Evolutionary conservation across 345 rosid genomes (phyloP), one percentile per base, ranked within the genome.

Genomic region (Hypericum androsaemum): DNA sequence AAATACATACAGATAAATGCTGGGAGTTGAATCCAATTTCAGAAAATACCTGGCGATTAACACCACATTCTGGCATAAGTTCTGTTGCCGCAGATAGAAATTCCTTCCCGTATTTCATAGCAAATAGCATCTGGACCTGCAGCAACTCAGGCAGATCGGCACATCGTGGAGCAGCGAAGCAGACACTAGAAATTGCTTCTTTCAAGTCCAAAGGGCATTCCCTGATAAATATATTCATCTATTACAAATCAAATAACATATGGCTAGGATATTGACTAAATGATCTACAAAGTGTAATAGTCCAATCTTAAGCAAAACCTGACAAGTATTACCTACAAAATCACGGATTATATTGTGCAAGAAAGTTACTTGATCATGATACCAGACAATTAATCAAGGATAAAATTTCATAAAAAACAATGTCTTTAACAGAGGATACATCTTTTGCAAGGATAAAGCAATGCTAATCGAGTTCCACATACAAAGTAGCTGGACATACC

Each of bases 91-190:
- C 97, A 41, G 94, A 66, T 41, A 85, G 81, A 61, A 92, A 92
- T 63, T 92, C 97, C 59, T 71, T 88, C 12, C 98, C 97, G 38
- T 92, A 92, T 66, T 92, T 92, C 53, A 81, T 50, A 35, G 74
- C 78, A 73, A 92, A 92, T 9, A 77, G 77, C 63, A 88, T 73
- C 63, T 92, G 98, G 52, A 81, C 95, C 75, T 92, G 98, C 64
- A 72, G 81, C 78, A 92, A 64, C 77, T 92, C 98, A 12, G 73
- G 77, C 69, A 92, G 73, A 64, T 92, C 98, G 5, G 95, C 89
- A 72, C 98, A 92, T 80, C 97, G 80, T 44, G 98, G 97, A 8
- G 98, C 94, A 71, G 90, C 98, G 68, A 92, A 92, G 76, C 97
- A 88, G 48, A 92, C 59, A 43, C 94, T 92, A 40, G 94, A 85